Conservation (phyloP, 2,329 filamentous ascomycete species). For the Hymenoscyphus infarciens region DNA sequence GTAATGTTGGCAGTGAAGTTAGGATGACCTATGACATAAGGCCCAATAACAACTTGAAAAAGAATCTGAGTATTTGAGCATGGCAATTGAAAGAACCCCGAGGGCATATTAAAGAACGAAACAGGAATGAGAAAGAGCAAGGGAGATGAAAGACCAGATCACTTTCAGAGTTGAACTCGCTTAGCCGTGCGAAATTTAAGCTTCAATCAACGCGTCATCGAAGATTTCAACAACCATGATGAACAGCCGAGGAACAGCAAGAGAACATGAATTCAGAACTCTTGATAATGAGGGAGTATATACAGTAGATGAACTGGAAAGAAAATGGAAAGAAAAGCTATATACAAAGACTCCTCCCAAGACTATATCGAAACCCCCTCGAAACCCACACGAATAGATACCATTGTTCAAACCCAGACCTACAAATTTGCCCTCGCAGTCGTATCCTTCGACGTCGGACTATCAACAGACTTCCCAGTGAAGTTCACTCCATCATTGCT, state of each 20-base stretch:
- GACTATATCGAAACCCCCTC: too few species aligned
- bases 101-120: neutral
- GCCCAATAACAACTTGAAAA: too few species aligned
- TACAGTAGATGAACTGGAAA: neutral
- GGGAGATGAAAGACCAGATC: neutral
- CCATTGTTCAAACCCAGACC: too few species aligned
- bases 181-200: too few species aligned
- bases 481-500: constrained; percentile 24
- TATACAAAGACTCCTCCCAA: neutral
- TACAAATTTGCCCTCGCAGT: constrained; percentile 15
- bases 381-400: too few species aligned
- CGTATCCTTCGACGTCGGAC: neutral
- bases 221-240: neutral
- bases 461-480: constrained; percentile 13
- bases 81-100: too few species aligned
- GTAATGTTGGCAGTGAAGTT: neutral
- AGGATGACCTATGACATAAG: neutral
- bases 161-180: too few species aligned
- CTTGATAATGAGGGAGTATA: too few species aligned
- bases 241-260: neutral
- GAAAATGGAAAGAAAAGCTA: neutral
- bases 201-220: neutral
- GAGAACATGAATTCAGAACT: neutral
- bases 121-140: neutral
- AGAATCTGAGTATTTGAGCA: too few species aligned